Conservation (phyloP, 345 rosid species). For the Camelina neglecta region DNA sequence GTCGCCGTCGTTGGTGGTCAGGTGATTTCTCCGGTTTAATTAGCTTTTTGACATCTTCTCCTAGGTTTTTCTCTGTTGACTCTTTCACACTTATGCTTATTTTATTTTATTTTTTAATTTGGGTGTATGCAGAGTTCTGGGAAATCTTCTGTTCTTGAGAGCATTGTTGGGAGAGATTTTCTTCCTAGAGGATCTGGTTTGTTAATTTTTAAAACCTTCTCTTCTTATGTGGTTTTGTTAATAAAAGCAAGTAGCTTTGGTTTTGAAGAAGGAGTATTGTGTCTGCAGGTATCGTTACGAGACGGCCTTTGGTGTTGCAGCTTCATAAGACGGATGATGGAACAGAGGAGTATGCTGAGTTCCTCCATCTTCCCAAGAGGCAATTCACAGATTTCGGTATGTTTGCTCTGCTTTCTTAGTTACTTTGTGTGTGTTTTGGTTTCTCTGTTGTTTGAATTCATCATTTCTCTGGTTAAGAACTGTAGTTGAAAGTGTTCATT, state of each 20-base stretch:
- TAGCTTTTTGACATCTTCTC: slow-evolving; percentile 25
- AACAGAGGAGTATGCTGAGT: slow-evolving; percentile 81
- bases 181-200: slow-evolving; percentile 98
- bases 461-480: not conserved
- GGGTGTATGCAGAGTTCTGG: slow-evolving; percentile 78
- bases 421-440: not conserved
- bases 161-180: slow-evolving; percentile 93
- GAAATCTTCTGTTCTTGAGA: slow-evolving; percentile 97
- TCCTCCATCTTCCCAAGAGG: slow-evolving; percentile 76
- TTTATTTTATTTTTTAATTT: not conserved
- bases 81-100: not conserved
- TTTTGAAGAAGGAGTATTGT: not conserved
- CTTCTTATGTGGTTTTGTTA: not conserved
- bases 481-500: not conserved
- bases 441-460: too few species aligned
- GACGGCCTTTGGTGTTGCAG: slow-evolving; percentile 92
- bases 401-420: slow-evolving; percentile 4
- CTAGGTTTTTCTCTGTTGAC: slow-evolving; percentile 9
- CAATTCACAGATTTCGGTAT: slow-evolving; percentile 74
- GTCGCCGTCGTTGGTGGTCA: slow-evolving; percentile 95
- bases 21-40: slow-evolving; percentile 43
- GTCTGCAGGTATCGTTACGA: slow-evolving; percentile 78
- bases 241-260: slow-evolving; percentile 6
- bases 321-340: slow-evolving; percentile 82
- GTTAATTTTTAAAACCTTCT: not conserved